Evolutionary conservation across 1,284 basidiomycete genomes (phyloP), one percentile per base, ranked within the genome.

Genomic region (Wallemia hederae): DNA sequence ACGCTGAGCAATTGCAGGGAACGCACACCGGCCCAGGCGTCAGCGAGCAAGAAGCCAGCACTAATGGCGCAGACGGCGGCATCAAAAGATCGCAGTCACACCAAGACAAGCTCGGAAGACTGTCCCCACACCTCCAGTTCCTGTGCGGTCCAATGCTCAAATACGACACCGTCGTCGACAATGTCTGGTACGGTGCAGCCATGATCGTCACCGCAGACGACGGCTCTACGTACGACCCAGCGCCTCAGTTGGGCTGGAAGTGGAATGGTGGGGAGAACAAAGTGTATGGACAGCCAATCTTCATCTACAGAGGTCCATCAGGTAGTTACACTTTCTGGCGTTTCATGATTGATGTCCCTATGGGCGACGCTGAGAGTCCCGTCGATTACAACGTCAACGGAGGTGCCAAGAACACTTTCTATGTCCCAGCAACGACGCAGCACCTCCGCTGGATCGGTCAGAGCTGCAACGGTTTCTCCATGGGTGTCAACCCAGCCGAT

Each of bases 241-340:
- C 27, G 2, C 56, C 56, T 3, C 11, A 14, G 9, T n/a, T 58
- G 3, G n/a, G 24, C 24, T 58, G 24, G 5, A 28, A 26, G 7
- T 26, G 56, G 56, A 58, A 26, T 26, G 25, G 25, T 22, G 56
- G 56, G 5, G 7, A 15, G 24, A 28, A 27, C 5, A 26, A 15
- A 9, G 75, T 80, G 3, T 68, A 73, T 2, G 86, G 82, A 1
- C 77, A 85, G 64, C 81, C 84, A 67, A 78, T 97, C 58, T 85
- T 80, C 72, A 82, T 83, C 9, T 89, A 91, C 71, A 74, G 76
- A 22, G 81, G 82, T 19, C 71, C 73, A 61, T 76, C 78, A 60
- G 73, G 86, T 17, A 82, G 83, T 0, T 87, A 78, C 68, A 88
- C 86, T 1, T 98, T 98, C 73, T 97, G 89, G 86, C 77, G 94